Base-by-base conservation (phyloP, 768 basidiomycete species). In the Boletus rufocinnamomeus region DNA sequence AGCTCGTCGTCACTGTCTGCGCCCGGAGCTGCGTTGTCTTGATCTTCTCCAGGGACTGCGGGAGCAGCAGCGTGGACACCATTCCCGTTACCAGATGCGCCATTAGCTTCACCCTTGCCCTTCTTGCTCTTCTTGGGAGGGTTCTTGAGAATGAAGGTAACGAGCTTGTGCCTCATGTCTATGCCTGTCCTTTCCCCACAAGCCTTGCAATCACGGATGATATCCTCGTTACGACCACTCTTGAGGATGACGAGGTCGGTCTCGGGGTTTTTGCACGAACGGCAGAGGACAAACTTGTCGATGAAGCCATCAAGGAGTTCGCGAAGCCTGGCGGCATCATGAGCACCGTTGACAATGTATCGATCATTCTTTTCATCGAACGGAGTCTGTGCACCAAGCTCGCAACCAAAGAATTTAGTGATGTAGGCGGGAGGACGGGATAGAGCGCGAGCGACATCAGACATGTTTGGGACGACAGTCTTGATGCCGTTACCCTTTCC, bases 401-500 rank as follows among this genome's bases (percentile, higher is more conserved):
- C 97, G 74, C 92, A 95, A 34, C 97, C 97, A 69, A 99, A 98
- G 82, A 95, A 99, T 77, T 99, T 99, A 75, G 96, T 98, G 61
- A 96, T 90, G 74, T 98, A 97, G 44, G 95, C 84, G 28, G 97
- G 91, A 59, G 96, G 96, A 58, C 97, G 89, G 69, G 88, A 92
- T 64, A 99, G 85, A 46, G 97, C 95, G 63, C 93, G 89, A 49
- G 96, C 93, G 64, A 99, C 89, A 75, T 98, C 97, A 59, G 93
- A 85, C 94, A 99, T 98, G 78, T 99, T 99, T 21, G 95, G 95
- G 54, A 98, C 78, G 70, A 99, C 95, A 47, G 97, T 99, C 80
- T 99, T 99, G 78, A 99, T 98, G 68, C 97, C 97, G 74, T 99
- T 99, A 60, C 97, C 97, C 76, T 95, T 95, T 68, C 97, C 97